These are phyloP conservation scores for Hymenoscyphus fructigenus DNA, from an alignment of 2,329 filamentous ascomycete genomes.

Conservation along the genomic window DNA sequence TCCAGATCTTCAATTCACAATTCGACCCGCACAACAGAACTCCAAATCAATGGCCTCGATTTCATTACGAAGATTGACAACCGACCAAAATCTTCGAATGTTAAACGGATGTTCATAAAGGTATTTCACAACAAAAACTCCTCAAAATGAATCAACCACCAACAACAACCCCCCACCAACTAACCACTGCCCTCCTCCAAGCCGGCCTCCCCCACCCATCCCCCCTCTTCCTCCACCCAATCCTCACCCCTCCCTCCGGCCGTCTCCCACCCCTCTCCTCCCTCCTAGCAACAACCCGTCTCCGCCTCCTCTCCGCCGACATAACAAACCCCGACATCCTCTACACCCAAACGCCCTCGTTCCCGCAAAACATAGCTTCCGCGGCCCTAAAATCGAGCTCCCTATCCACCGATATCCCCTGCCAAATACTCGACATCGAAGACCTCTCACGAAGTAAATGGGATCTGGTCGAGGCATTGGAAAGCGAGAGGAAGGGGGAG, in stretches of 20 bases:
- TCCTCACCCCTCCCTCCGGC: constrained; percentile 33
- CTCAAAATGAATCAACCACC: constrained; percentile 11
- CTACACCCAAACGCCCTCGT: constrained; percentile 43
- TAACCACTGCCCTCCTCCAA: constrained; percentile 24
- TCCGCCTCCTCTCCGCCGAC: constrained; percentile 77
- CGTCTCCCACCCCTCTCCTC: constrained; percentile 58
- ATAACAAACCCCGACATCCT: constrained; percentile 61
- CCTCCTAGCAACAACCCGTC: constrained; percentile 74
- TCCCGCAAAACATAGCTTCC: constrained; percentile 60
- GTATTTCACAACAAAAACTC: neutral
- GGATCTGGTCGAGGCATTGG: constrained; percentile 83
- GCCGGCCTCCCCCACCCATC: constrained; percentile 23
- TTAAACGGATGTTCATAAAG: neutral
- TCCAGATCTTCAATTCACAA: constrained; percentile 1
- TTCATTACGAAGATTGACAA: neutral
- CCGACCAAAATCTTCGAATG: neutral
- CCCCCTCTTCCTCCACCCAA: constrained; percentile 26
- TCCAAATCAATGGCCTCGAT: neutral
- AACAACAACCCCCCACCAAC: constrained; percentile 22
- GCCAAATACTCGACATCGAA: constrained; percentile 84
- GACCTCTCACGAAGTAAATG: constrained; percentile 78
- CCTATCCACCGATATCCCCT: constrained; percentile 62
- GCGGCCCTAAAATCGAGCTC: constrained; percentile 53
- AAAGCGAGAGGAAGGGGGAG: constrained; percentile 71
- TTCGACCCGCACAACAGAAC: neutral